Percentiles rank a stretch among this genome's conserved stretches.
These are phyloP conservation scores for Ulota crispa DNA, from an alignment of 225 moss, liverwort and hornwort species.

Conservation along the genomic window DNA sequence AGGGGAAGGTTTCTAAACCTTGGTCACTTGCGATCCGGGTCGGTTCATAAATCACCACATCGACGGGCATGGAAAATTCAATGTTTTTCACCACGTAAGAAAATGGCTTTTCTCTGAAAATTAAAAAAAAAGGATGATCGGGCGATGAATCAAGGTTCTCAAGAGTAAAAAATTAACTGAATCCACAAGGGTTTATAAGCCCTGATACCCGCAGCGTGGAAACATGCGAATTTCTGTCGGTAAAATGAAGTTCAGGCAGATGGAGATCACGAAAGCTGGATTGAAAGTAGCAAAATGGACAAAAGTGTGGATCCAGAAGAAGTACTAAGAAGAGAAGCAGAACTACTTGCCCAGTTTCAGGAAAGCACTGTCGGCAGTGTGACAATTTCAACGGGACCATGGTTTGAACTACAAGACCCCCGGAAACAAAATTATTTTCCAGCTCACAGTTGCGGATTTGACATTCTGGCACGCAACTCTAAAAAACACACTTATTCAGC, in stretches of 20 bases:
- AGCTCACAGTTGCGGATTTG: not conserved
- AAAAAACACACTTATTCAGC: not conserved
- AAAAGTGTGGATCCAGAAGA: not conserved
- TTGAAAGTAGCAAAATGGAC: not conserved
- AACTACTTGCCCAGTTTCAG: not conserved
- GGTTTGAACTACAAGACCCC: no score
- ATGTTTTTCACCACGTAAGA: not conserved
- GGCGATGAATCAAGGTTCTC: not conserved
- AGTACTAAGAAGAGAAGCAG: not conserved
- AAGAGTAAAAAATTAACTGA: not conserved
- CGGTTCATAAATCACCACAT: not conserved
- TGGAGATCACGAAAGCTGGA: not conserved
- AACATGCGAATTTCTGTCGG: not conserved
- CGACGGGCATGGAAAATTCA: not conserved
- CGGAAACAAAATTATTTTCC: not conserved
- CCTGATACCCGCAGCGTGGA: not conserved
- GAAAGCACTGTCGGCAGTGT: not conserved
- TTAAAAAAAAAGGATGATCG: not conserved
- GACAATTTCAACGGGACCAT: not conserved
- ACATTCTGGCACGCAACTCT: not conserved
- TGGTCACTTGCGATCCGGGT: not conserved
- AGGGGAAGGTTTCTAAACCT: not conserved
- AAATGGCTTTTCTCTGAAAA: not conserved
- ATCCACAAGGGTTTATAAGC: not conserved
- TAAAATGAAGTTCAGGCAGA: not conserved